These are phyloP conservation scores for Silene conica DNA, from an alignment of 148 eudicot genomes.

Conservation along the genomic window DNA sequence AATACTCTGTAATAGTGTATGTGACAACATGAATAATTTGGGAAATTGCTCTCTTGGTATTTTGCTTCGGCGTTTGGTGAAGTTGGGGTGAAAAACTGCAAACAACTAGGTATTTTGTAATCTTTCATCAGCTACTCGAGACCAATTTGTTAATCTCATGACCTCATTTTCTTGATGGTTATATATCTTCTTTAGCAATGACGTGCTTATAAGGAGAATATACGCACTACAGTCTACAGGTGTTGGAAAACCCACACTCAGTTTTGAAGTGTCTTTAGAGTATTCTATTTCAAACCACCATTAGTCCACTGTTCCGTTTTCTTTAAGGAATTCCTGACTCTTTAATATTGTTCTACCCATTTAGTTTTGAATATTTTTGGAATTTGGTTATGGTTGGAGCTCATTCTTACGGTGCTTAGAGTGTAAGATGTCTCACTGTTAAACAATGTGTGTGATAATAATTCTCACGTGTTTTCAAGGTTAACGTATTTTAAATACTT, in stretches of 20 bases:
- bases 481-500: not conserved
- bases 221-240: not conserved
- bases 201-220: not conserved
- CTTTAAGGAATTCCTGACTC: not conserved
- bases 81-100: not conserved
- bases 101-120: not conserved
- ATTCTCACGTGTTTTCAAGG: not conserved
- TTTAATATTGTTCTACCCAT: not conserved
- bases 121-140: not conserved
- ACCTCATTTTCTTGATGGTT: not conserved
- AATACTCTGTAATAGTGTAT: too few relatives aligned
- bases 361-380: not conserved
- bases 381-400: not conserved
- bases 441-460: not conserved
- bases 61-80: not conserved
- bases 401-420: not conserved
- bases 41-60: not conserved
- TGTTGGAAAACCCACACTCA: not conserved
- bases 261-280: not conserved
- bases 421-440: not conserved
- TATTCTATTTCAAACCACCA: not conserved
- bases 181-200: not conserved
- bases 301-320: not conserved
- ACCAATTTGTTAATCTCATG: not conserved
- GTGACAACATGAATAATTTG: not conserved